These are phyloP conservation scores for Helenozyma baotianmanensis DNA, from an alignment of 805 yeast species.

Conservation along the genomic window DNA sequence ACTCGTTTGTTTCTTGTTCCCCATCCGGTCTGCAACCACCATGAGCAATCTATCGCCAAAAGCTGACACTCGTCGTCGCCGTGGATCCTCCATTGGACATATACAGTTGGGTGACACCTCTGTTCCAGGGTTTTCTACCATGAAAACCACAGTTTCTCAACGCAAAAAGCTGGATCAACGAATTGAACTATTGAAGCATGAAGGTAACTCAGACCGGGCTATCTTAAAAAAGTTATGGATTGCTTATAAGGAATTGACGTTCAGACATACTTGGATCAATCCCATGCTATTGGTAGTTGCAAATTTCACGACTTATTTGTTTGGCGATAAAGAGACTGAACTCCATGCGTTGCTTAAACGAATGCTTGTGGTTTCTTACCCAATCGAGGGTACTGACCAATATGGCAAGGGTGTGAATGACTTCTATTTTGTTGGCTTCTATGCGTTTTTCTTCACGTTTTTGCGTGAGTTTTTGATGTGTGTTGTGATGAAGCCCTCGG, in stretches of 20 bases:
- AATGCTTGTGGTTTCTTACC: slow-evolving; percentile 64
- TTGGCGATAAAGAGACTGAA: slow-evolving; percentile 54
- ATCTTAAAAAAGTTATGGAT: slow-evolving; percentile 52
- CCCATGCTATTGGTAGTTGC: slow-evolving; percentile 47
- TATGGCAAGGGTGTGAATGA: slow-evolving; percentile 90
- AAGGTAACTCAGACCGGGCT: slow-evolving; percentile 43
- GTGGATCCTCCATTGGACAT: slow-evolving; percentile 72
- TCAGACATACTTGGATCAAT: slow-evolving; percentile 66
- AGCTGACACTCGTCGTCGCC: slow-evolving; percentile 23
- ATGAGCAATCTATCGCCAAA: slow-evolving; percentile 10
- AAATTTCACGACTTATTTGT: slow-evolving; percentile 29
- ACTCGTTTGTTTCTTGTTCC: too few species aligned
- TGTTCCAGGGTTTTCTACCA: slow-evolving; percentile 64
- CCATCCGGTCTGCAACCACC: too few species aligned
- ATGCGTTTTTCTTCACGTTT: slow-evolving; percentile 86
- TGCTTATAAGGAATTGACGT: slow-evolving; percentile 54
- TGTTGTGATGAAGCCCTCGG: slow-evolving; percentile 67
- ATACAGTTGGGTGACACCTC: slow-evolving; percentile 70
- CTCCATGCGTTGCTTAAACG: slow-evolving; percentile 54
- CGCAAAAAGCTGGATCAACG: slow-evolving; percentile 32
- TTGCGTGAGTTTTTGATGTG: slow-evolving; percentile 90
- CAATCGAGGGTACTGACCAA: slow-evolving; percentile 53
- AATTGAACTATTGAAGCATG: slow-evolving; percentile 24
- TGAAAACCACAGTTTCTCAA: slow-evolving; percentile 44
- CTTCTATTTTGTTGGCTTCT: slow-evolving; percentile 69